Base-by-base conservation (phyloP, 2,329 filamentous ascomycete species). In the Fusarium incarnatum region DNA sequence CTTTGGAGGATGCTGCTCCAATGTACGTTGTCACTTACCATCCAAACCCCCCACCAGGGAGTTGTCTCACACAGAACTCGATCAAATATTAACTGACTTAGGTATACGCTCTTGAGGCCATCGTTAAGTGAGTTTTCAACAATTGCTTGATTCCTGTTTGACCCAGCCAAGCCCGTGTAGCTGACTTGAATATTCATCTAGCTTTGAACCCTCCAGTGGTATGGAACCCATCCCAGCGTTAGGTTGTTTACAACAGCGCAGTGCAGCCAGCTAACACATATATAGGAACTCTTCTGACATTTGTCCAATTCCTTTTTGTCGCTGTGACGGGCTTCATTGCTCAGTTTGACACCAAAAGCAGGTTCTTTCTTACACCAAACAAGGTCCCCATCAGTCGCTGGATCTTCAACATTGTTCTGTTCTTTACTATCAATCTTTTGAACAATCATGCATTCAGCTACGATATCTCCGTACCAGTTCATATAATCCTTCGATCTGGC, bases 361-460 rank as follows among this genome's bases (percentile, higher is more conserved):
- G 91, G 1, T 88, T 94, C 69, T 95, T 93, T 75, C 80, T 98
- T 46, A 89, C 88, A 60, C 88, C 88, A 20, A 94, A 94, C 71
- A 89, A 89, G 54, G 93, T 98, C 6, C 96, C 96, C 0, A 84
- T 98, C 57, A 86, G 86, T 49, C 92, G 93, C 77, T 98, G 96
- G 94, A 78, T 93, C 52, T 85, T 95, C 76, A 98, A 97, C 77
- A 97, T 97, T 44, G 83, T 92, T 6, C 88, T 98, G 73, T 98
- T 98, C 81, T 96, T 97, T 79, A 88, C 88, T 67, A 96, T 99
- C 81, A 99, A 98, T 76, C 89, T 98, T 61, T 83, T 99, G 77
- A 99, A 99, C 82, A 99, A 99, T 76, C 95, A 95, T 84, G 96
- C 95, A 9, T 99, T 99, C 80, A 94, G 94, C 68, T 99, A 98